phyloP scores from a whole-genome alignment of 257 asterid genomes.

The Jasminum sambac region DNA sequence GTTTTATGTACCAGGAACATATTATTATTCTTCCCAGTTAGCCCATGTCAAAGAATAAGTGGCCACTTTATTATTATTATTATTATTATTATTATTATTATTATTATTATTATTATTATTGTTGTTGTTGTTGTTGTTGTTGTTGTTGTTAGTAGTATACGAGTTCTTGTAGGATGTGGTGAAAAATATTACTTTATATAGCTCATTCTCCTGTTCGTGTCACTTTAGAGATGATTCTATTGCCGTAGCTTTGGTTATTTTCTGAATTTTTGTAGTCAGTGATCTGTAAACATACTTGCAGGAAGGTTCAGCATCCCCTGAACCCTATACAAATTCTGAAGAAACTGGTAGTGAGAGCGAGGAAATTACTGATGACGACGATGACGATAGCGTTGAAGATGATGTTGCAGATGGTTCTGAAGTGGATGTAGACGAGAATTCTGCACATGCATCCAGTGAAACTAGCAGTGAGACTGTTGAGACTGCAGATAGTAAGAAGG shows the following conservation, averaged over 20 bases:
- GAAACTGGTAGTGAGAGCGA: conserved; percentile 84
- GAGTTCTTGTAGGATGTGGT: background rate
- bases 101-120: too few species aligned
- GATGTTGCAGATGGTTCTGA: conserved; percentile 53
- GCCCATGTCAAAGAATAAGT: background rate
- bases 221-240: background rate
- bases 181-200: background rate
- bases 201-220: background rate
- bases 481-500: conserved; percentile 45
- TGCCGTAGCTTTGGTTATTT: conserved; percentile 5
- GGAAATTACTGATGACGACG: conserved; percentile 85
- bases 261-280: conserved; percentile 10
- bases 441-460: conserved; percentile 53
- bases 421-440: conserved; percentile 50
- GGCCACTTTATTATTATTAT: background rate
- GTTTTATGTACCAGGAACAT: background rate
- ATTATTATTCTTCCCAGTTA: background rate
- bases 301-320: conserved; percentile 77
- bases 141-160: too few species aligned
- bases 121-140: too few species aligned
- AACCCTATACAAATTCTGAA: conserved; percentile 85
- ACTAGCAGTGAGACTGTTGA: conserved; percentile 47
- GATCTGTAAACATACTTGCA: conserved; percentile 29
- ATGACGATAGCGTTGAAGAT: conserved; percentile 35
- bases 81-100: too few species aligned